These are phyloP conservation scores for Asparagopsis taxiformis DNA, from an alignment of 31 red algal species.

Conservation along the genomic window DNA sequence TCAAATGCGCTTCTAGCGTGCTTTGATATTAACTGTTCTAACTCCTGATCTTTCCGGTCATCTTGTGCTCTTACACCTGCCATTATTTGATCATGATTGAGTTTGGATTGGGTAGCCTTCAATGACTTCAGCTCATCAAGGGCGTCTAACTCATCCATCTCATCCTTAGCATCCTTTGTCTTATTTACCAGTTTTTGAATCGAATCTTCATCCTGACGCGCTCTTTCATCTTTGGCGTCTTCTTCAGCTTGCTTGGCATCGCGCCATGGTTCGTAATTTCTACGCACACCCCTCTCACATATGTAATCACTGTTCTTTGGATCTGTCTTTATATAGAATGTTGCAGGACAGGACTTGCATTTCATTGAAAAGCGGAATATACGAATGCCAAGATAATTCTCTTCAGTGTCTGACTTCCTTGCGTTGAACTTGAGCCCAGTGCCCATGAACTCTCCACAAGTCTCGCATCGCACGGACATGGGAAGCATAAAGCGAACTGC, in stretches of 20 bases:
- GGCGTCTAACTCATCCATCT: constrained; percentile 85
- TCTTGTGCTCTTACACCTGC: constrained; percentile 1
- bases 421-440: constrained; percentile 96
- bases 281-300: constrained; percentile 77
- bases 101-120: constrained; percentile 47
- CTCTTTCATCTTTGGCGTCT: constrained; percentile 60
- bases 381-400: constrained; percentile 85
- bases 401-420: constrained; percentile 69
- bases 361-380: constrained; percentile 95
- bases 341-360: constrained; percentile 84
- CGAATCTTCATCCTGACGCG: constrained; percentile 79
- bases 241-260: constrained; percentile 47
- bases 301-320: constrained; percentile 92
- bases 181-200: constrained; percentile 85
- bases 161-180: constrained; percentile 71
- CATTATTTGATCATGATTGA: constrained; percentile 52
- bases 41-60: not conserved
- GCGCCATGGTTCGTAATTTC: constrained; percentile 88
- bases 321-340: constrained; percentile 84
- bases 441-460: constrained; percentile 94
- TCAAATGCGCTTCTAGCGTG: constrained; percentile 34
- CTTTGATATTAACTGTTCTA: constrained; percentile 15
- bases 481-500: constrained; percentile 94
- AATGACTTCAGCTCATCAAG: constrained; percentile 63
- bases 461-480: constrained; percentile 88